phyloP scores from a whole-genome alignment of 1,284 basidiomycete species.

The Ganoderma lingzhi region DNA sequence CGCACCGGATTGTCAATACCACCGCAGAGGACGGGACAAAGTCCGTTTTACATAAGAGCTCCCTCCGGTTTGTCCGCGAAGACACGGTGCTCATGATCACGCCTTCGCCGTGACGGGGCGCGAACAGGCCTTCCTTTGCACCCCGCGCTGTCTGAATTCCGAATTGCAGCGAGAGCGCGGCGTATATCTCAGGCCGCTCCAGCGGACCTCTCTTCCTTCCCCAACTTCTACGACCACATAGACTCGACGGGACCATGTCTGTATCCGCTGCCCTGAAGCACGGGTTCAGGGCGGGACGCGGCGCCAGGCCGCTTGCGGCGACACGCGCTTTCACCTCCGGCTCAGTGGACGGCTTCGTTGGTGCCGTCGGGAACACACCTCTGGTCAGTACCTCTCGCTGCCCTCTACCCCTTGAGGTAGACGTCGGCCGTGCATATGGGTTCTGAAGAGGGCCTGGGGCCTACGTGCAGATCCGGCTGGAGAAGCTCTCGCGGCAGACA shows the following conservation, averaged over 20 bases:
- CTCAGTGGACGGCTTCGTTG: slow-evolving; percentile 84
- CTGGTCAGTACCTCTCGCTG: slow-evolving; percentile 61
- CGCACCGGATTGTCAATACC: not conserved
- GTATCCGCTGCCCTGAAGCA: slow-evolving; percentile 32
- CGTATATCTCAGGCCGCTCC: slow-evolving; percentile 3
- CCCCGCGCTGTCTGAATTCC: slow-evolving; percentile 11
- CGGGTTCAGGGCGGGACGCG: slow-evolving; percentile 19
- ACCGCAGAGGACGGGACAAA: not conserved
- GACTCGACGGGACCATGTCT: slow-evolving; percentile 28
- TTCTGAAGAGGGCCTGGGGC: not conserved
- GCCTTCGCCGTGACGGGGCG: slow-evolving; percentile 32
- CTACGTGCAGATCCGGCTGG: slow-evolving; percentile 76
- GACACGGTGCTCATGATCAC: slow-evolving; percentile 43
- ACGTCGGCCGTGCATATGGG: not conserved
- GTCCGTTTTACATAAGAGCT: slow-evolving; percentile 26
- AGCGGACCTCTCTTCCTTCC: not conserved
- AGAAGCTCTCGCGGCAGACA: slow-evolving; percentile 85
- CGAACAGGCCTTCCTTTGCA: slow-evolving; percentile 12
- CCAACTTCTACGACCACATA: not conserved
- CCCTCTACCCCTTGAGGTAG: not conserved
- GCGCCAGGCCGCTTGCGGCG: slow-evolving; percentile 26
- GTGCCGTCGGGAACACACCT: slow-evolving; percentile 94
- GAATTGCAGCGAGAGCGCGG: slow-evolving; percentile 6
- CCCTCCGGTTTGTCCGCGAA: slow-evolving; percentile 5
- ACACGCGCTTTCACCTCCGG: slow-evolving; percentile 59